Conservation (phyloP, 345 rosid genomes). For the Salix caprea region DNA sequence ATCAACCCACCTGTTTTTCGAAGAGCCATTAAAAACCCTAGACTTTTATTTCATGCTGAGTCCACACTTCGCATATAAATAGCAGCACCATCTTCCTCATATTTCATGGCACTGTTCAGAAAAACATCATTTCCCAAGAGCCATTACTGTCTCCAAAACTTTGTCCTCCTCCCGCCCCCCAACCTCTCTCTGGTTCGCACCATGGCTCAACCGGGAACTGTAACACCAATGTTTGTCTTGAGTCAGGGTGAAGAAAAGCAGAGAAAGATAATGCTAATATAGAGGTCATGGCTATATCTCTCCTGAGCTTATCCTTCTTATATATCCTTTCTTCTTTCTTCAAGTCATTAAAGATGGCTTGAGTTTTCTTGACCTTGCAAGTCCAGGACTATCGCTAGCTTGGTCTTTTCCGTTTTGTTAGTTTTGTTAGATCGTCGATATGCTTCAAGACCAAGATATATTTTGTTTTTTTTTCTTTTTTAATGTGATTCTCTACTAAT, state of each 20-base stretch:
- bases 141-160: not conserved
- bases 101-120: constrained; percentile 16
- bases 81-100: constrained; percentile 5
- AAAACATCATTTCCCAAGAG: not conserved
- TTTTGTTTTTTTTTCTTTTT: too few species aligned
- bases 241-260: not conserved
- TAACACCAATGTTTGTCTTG: not conserved
- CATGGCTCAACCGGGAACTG: not conserved
- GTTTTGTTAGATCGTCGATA: too few species aligned
- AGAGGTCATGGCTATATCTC: constrained; percentile 45
- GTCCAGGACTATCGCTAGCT: not conserved
- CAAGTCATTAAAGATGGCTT: constrained; percentile 12
- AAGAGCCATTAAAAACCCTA: constrained; percentile 21
- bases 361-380: constrained; percentile 84
- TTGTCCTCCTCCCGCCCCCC: not conserved
- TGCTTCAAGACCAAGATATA: too few species aligned
- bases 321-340: not conserved
- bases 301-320: constrained; percentile 63
- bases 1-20: constrained; percentile 7
- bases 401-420: too few species aligned
- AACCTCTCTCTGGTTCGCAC: not conserved
- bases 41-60: constrained; percentile 8
- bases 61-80: constrained; percentile 13
- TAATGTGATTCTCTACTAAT: too few species aligned
- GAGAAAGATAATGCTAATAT: not conserved